Evolutionary conservation across 2,329 filamentous ascomycete genomes (phyloP).

Genomic region (Sclerotinia nivalis): DNA sequence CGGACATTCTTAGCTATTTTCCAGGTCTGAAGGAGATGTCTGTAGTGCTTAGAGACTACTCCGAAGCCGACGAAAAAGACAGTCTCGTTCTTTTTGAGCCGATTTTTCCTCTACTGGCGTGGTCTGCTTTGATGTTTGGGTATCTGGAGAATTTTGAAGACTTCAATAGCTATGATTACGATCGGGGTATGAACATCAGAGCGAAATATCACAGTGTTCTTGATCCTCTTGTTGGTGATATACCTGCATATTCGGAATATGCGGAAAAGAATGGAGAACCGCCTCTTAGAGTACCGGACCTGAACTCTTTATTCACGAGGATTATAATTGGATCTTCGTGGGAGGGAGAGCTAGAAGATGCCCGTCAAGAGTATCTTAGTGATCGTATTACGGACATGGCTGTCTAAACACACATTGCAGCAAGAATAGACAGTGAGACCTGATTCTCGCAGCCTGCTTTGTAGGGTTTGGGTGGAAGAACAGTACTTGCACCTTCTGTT

Average conservation of each 20-base stretch:
- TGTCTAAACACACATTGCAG: too few relatives aligned
- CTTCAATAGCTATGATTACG: neutral
- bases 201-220: neutral
- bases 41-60: neutral
- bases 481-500: too few relatives aligned
- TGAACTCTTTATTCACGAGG: neutral
- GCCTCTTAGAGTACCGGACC: neutral
- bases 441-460: too few relatives aligned
- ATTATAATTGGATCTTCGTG: neutral
- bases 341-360: neutral
- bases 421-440: too few relatives aligned
- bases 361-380: neutral
- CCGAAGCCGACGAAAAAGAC: neutral
- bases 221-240: neutral
- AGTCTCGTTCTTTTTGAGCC: neutral
- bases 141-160: neutral
- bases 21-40: neutral
- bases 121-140: neutral
- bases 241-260: neutral
- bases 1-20: neutral
- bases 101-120: neutral
- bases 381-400: too few relatives aligned
- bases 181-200: neutral
- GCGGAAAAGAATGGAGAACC: neutral
- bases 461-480: too few relatives aligned